Evolutionary conservation across 2,329 filamentous ascomycete genomes (phyloP), one percentile per base, ranked within the genome.

Genomic region (Neodidymelliopsis sp.): DNA sequence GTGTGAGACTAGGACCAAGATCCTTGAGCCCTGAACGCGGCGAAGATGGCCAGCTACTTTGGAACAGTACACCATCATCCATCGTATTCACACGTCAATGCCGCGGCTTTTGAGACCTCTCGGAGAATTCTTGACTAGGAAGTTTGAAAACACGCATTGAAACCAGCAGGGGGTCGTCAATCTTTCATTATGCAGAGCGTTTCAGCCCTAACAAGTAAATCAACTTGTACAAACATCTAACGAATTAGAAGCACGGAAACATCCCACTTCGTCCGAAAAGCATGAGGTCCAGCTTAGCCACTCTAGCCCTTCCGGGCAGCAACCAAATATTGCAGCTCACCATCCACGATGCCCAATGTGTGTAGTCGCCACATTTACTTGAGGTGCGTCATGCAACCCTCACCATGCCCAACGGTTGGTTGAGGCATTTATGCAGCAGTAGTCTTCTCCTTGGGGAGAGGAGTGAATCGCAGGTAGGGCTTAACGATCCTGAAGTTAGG

Each of bases 401-500:
- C 12, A 28, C 35, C 19, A 12, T 49, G 15, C 33, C 39, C 29
- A 33, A 15, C 20, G 24, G 5, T 15, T 36, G n/a, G 10, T 16
- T 35, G 19, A 40, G 27, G 24, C 20, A 20, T 45, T 50, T 59
- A 66, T 50, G 63, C 75, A 44, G 80, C 81, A 49, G 71, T 77
- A 24, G 80, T 83, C 75, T 83, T 75, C 66, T 83, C 80, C 73
- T 82, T 81, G 54, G 81, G 77, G 41, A 84, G 75, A 53, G 82
- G 81, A 35, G 82, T 84, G 72, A 82, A 83, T 19, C 83, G 72
- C 44, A 85, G 75, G 74, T 85, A 85, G 30, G 83, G 83, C 79
- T 84, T 85, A 54, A 86, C 81, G 53, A 84, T 81, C 63, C 77
- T 79, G 72, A 85, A 78, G 56, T 84, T 75, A 9, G 82, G 82